Evolutionary conservation across 2,329 filamentous ascomycete genomes (phyloP).

Genomic region (Talaromyces sp.): DNA sequence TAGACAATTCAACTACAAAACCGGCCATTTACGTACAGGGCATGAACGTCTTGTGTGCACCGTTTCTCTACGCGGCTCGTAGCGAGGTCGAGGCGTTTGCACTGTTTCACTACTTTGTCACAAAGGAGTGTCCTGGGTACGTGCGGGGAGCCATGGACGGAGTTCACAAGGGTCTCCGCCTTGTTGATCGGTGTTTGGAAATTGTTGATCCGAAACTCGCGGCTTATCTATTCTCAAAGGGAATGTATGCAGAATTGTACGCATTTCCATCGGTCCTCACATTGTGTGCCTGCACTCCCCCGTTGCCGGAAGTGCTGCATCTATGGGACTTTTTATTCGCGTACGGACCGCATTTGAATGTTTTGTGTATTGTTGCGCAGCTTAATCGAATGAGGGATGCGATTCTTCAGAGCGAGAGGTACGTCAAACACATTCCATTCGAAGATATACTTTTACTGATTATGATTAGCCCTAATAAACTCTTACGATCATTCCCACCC

Average conservation of each 20-base stretch:
- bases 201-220: conserved; percentile 89
- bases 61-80: conserved; percentile 89
- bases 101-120: conserved; percentile 83
- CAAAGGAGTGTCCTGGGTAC: conserved; percentile 84
- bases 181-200: conserved; percentile 88
- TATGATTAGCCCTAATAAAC: conserved; percentile 74
- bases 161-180: conserved; percentile 82
- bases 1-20: conserved; percentile 59
- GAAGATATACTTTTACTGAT: neutral
- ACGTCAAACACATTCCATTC: conserved; percentile 25
- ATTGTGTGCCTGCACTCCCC: conserved; percentile 91
- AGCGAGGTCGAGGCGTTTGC: conserved; percentile 94
- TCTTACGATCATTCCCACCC: conserved; percentile 81
- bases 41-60: conserved; percentile 96
- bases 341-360: conserved; percentile 90
- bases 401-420: conserved; percentile 81
- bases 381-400: conserved; percentile 82
- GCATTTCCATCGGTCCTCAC: conserved; percentile 94
- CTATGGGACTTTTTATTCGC: conserved; percentile 98
- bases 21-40: conserved; percentile 93
- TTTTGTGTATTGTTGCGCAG: conserved; percentile 94
- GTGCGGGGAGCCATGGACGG: conserved; percentile 96
- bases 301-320: conserved; percentile 83
- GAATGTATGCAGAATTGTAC: conserved; percentile 89
- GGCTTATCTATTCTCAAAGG: conserved; percentile 77